Percentiles rank a stretch among this genome's conserved stretches.
Evolutionary conservation across 2,329 filamentous ascomycete species (phyloP).

Genomic region (Cladophialophora psammophila): DNA sequence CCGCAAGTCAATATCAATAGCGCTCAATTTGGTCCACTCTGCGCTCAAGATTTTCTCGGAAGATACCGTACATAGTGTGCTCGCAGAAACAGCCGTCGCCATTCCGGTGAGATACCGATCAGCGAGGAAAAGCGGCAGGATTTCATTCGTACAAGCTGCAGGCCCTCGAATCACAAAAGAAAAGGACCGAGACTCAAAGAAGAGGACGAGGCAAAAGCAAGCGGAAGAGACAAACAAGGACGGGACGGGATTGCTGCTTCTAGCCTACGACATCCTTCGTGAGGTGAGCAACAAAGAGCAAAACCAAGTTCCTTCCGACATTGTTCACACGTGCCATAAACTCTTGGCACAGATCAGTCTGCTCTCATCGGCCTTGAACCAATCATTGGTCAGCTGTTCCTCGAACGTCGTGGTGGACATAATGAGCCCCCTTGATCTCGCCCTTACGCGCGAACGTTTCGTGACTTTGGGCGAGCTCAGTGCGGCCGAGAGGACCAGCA

Average conservation of each 20-base stretch:
- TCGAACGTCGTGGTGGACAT: constrained; percentile 34
- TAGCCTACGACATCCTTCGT: constrained; percentile 31
- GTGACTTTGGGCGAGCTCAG: constrained; percentile 27
- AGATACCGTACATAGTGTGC: constrained; percentile 82
- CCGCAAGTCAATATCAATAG: constrained; percentile 58
- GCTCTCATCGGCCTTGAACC: constrained; percentile 37
- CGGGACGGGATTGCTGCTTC: constrained; percentile 26
- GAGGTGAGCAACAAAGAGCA: constrained; percentile 17
- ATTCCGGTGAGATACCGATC: constrained; percentile 67
- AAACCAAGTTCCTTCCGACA: constrained; percentile 30
- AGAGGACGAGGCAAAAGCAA: not conserved
- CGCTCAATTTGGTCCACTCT: constrained; percentile 65
- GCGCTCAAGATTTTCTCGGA: constrained; percentile 46
- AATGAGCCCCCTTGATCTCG: constrained; percentile 33
- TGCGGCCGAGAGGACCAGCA: constrained; percentile 20
- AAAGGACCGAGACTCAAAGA: constrained; percentile 3
- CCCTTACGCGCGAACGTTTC: constrained; percentile 27
- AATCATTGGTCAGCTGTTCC: constrained; percentile 33
- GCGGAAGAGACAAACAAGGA: constrained; percentile 11
- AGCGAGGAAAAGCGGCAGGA: constrained; percentile 59
- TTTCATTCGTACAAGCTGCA: constrained; percentile 35
- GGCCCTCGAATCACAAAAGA: not conserved
- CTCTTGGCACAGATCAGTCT: constrained; percentile 35
- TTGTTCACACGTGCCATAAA: constrained; percentile 34
- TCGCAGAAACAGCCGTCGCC: constrained; percentile 91